phyloP scores from a whole-genome alignment of 257 asterid species.

The Prunella vulgaris region DNA sequence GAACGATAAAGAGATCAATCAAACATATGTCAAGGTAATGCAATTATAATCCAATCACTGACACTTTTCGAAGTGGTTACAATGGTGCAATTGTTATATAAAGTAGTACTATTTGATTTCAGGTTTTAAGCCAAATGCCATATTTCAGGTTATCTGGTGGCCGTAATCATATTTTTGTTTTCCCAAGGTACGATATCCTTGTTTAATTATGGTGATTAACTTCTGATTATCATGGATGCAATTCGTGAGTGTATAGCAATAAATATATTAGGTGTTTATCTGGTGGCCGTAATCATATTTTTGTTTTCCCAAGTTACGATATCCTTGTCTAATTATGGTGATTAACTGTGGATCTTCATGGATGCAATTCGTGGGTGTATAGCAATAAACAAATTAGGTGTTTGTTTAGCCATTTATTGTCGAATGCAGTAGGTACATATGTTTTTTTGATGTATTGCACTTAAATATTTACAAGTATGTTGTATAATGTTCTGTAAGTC shows the following conservation, averaged over 20 bases:
- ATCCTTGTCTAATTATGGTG: background rate
- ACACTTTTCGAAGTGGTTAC: conserved; percentile 8
- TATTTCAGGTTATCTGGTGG: conserved; percentile 92
- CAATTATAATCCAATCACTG: conserved; percentile 8
- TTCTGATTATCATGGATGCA: background rate
- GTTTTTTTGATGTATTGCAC: background rate
- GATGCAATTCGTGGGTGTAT: background rate
- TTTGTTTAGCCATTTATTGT: background rate
- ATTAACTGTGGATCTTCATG: background rate
- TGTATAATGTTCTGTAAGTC: background rate
- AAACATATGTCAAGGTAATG: conserved; percentile 75
- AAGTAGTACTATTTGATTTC: conserved; percentile 40
- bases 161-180: conserved; percentile 83
- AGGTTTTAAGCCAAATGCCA: conserved; percentile 97
- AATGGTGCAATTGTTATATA: conserved; percentile 21
- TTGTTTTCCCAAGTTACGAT: conserved; percentile 85
- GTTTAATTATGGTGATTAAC: conserved; percentile 3
- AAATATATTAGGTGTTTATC: conserved; percentile 51
- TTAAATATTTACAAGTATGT: background rate
- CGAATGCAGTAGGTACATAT: background rate
- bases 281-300: conserved; percentile 88
- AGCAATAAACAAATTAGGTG: background rate
- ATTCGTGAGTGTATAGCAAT: background rate
- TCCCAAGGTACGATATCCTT: conserved; percentile 64
- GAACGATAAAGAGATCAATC: conserved; percentile 88